Evolutionary conservation across 116 monocot genomes (phyloP).

Genomic region (Papilionanthe hybrid): DNA sequence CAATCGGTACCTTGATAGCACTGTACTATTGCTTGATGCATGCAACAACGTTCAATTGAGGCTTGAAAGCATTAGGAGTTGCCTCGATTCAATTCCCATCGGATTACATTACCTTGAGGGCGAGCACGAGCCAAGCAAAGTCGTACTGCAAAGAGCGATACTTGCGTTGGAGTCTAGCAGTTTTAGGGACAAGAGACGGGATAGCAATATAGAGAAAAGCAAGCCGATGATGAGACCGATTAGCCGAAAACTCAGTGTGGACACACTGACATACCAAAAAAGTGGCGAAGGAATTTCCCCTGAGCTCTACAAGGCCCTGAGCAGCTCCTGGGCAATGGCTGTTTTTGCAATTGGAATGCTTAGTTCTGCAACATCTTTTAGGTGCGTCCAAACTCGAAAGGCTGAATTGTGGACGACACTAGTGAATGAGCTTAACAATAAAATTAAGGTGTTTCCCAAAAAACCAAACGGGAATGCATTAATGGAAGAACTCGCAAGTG

Average conservation of each 20-base stretch:
- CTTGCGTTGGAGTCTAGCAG: slow-evolving; percentile 11
- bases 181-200: slow-evolving; percentile 12
- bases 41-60: slow-evolving; percentile 15
- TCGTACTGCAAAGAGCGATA: slow-evolving; percentile 6
- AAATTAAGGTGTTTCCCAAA: too few species aligned
- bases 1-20: slow-evolving; percentile 23
- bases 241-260: slow-evolving; percentile 9
- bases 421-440: too few species aligned
- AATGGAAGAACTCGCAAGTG: slow-evolving; percentile 19
- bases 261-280: not conserved
- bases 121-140: slow-evolving; percentile 4
- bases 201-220: slow-evolving; percentile 8
- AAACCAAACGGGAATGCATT: not conserved
- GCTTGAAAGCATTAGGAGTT: slow-evolving; percentile 14
- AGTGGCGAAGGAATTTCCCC: not conserved
- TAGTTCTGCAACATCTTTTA: slow-evolving; percentile 19
- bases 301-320: slow-evolving; percentile 13
- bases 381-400: not conserved
- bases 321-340: slow-evolving; percentile 16
- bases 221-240: slow-evolving; percentile 15
- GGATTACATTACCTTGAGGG: slow-evolving; percentile 21
- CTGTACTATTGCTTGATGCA: slow-evolving; percentile 29
- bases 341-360: slow-evolving; percentile 10
- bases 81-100: slow-evolving; percentile 5
- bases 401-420: too few species aligned